Conservation (phyloP, 2,329 filamentous ascomycete species). For the Aspergillus neotritici region DNA sequence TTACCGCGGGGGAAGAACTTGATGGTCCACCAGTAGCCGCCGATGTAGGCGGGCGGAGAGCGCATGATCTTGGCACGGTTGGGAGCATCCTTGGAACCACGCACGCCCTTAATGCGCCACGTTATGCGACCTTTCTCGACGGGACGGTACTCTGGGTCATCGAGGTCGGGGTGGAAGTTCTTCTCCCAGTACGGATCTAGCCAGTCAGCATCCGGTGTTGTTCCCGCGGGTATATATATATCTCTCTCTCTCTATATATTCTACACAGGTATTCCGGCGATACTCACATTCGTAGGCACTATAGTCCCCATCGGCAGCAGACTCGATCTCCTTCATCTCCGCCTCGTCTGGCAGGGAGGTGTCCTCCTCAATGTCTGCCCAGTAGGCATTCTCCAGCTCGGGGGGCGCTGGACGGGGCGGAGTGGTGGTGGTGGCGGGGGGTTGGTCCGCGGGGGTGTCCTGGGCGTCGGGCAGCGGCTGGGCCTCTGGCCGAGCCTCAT, state of each 20-base stretch:
- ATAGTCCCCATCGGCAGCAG: conserved; percentile 40
- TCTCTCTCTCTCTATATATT: no score
- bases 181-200: conserved; percentile 54
- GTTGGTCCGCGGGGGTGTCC: conserved; percentile 1
- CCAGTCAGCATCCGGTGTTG: no score
- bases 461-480: conserved; percentile 2
- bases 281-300: conserved; percentile 51
- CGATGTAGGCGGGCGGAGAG: conserved; percentile 51
- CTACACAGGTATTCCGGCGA: not conserved
- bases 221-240: no score
- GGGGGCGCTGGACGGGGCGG: conserved; percentile 17
- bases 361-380: conserved; percentile 54
- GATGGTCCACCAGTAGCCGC: conserved; percentile 59
- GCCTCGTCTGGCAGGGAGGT: conserved; percentile 50
- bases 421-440: conserved; percentile 8
- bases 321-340: conserved; percentile 54
- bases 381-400: conserved; percentile 40
- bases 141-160: conserved; percentile 54
- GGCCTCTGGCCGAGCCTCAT: conserved; percentile 9
- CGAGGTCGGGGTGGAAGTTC: conserved; percentile 49
- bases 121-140: conserved; percentile 52
- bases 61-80: conserved; percentile 56
- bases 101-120: conserved; percentile 55
- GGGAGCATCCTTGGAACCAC: conserved; percentile 56
- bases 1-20: conserved; percentile 61